Evolutionary conservation across 2,329 filamentous ascomycete genomes (phyloP).

Genomic region (Pleomassaria siparia): DNA sequence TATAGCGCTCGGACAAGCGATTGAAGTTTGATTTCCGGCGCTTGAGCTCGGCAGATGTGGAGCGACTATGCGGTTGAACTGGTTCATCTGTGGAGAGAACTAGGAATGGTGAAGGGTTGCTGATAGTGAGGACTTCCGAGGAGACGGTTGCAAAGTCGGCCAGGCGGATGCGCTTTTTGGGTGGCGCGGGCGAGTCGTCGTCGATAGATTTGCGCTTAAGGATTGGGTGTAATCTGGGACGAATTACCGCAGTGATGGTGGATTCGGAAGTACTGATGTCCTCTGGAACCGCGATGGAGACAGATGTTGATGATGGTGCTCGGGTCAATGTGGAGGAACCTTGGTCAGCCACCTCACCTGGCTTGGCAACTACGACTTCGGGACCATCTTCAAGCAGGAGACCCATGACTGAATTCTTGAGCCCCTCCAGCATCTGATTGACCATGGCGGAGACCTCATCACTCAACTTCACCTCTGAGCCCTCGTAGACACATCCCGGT

Average conservation of each 20-base stretch:
- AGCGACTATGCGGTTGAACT: slow-evolving; percentile 4
- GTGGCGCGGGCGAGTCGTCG: not conserved
- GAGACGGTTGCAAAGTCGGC: slow-evolving; percentile 11
- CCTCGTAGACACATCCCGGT: slow-evolving; percentile 11
- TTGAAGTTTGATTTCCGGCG: slow-evolving; percentile 6
- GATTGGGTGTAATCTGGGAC: slow-evolving; percentile 1
- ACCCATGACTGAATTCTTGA: not conserved
- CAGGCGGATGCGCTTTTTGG: slow-evolving; percentile 15
- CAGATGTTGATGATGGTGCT: not conserved
- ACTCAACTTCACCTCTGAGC: slow-evolving; percentile 1
- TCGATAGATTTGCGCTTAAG: slow-evolving; percentile 11
- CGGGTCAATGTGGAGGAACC: not conserved
- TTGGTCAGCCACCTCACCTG: not conserved
- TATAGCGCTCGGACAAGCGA: slow-evolving; percentile 2
- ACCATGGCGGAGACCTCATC: slow-evolving; percentile 8
- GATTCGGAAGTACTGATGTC: not conserved
- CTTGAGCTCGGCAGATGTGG: slow-evolving; percentile 5
- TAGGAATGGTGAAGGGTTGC: slow-evolving; percentile 5
- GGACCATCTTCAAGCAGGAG: not conserved
- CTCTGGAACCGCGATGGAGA: not conserved
- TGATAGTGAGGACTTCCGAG: slow-evolving; percentile 7
- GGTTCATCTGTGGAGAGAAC: not conserved
- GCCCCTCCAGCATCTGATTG: slow-evolving; percentile 8
- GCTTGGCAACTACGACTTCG: not conserved
- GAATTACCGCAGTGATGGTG: not conserved